These are phyloP conservation scores for Angophora floribunda DNA, from an alignment of 345 rosid species.

Conservation along the genomic window DNA sequence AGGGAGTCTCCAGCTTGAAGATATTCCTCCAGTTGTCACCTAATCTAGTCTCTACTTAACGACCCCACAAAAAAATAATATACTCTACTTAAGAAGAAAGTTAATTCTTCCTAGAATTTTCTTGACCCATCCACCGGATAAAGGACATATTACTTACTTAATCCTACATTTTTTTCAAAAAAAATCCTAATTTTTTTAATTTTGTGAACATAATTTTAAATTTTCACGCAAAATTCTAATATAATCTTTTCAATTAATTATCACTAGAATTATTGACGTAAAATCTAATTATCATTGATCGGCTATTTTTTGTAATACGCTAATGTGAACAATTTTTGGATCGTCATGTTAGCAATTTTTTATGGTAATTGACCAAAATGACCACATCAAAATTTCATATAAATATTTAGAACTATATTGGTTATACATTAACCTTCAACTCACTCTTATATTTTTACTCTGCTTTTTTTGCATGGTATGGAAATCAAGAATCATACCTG, in stretches of 20 bases:
- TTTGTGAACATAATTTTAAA: no score
- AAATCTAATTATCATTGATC: accelerated
- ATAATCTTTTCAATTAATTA: neutral
- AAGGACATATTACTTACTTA: neutral
- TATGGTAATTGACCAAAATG: accelerated
- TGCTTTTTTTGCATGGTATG: no score
- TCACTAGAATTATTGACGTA: accelerated
- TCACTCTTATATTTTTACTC: no score
- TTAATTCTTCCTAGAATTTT: neutral
- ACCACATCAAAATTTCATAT: neutral
- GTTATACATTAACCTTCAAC: no score
- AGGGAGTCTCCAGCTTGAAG: neutral
- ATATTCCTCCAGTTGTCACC: neutral
- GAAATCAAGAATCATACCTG: no score
- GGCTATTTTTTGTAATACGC: accelerated
- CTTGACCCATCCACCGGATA: accelerated
- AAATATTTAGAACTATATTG: neutral
- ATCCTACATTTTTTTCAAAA: neutral
- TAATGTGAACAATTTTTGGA: neutral
- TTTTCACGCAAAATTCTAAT: no score
- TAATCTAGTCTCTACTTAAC: neutral
- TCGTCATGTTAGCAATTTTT: accelerated
- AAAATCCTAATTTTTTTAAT: no score
- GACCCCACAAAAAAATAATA: neutral
- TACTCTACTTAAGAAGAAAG: neutral